A percentile compares a stretch with the other conserved stretches of the same genome.
These are phyloP conservation scores for Plenodomus lindquistii DNA, from an alignment of 2,329 filamentous ascomycete genomes.

Conservation along the genomic window DNA sequence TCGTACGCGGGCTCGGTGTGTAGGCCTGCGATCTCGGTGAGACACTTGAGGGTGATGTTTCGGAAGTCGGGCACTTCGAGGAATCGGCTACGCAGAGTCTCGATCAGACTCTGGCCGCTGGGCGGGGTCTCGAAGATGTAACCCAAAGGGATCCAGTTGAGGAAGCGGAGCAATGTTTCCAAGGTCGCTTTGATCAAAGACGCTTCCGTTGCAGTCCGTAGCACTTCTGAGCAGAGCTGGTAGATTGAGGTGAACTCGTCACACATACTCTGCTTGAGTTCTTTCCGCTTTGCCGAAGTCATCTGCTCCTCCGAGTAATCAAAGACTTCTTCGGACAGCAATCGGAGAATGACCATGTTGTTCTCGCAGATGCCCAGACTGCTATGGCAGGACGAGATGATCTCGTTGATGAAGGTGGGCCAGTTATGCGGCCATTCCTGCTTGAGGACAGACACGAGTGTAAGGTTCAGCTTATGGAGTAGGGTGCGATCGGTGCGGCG, in stretches of 20 bases:
- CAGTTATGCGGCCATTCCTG: conserved; percentile 99
- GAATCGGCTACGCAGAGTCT: conserved; percentile 89
- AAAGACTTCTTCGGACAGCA: conserved; percentile 97
- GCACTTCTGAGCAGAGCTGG: conserved; percentile 92
- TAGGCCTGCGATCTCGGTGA: conserved; percentile 95
- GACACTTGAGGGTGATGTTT: conserved; percentile 92
- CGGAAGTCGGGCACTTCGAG: conserved; percentile 92
- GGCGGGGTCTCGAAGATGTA: conserved; percentile 96
- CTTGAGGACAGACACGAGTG: conserved; percentile 95
- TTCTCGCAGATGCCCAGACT: conserved; percentile 98
- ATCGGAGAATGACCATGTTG: conserved; percentile 96
- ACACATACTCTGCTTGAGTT: conserved; percentile 98
- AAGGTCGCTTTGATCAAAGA: conserved; percentile 95
- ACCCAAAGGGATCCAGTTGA: conserved; percentile 98
- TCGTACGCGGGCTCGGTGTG: conserved; percentile 88
- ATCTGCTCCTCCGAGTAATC: conserved; percentile 99
- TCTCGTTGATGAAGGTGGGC: conserved; percentile 99
- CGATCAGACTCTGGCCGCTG: conserved; percentile 69
- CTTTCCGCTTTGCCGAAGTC: conserved; percentile 97
- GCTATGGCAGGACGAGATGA: conserved; percentile 92
- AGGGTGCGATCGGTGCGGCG: conserved; percentile 83
- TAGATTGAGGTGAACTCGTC: conserved; percentile 98
- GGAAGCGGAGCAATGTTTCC: conserved; percentile 91
- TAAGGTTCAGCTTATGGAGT: conserved; percentile 96
- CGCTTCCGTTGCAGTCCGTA: conserved; percentile 84